These are phyloP conservation scores for Dissophora globulifera DNA, from an alignment of 192 early-diverging fungal genomes.

Conservation along the genomic window DNA sequence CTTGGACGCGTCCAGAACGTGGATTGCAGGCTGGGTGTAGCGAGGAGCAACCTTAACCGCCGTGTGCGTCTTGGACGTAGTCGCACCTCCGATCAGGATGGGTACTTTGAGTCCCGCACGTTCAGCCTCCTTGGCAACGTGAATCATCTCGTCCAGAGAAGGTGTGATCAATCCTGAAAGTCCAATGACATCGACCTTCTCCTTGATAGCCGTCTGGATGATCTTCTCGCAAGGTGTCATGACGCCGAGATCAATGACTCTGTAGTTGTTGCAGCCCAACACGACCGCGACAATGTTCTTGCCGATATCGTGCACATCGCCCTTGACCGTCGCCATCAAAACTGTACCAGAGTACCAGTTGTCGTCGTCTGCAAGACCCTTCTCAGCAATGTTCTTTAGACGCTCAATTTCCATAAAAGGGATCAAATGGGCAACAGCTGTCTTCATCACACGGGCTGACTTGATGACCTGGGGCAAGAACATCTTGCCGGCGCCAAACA, in stretches of 20 bases:
- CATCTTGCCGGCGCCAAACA: conserved; percentile 96
- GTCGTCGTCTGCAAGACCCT: conserved; percentile 64
- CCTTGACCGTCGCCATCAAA: conserved; percentile 95
- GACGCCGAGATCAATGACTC: conserved; percentile 93
- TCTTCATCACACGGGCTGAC: conserved; percentile 97
- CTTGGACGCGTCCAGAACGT: conserved; percentile 91
- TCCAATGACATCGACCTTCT: conserved; percentile 94
- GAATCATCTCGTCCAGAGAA: conserved; percentile 96
- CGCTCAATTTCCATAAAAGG: conserved; percentile 95
- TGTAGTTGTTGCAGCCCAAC: conserved; percentile 97
- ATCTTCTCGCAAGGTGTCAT: conserved; percentile 97
- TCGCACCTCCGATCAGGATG: conserved; percentile 94
- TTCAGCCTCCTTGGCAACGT: conserved; percentile 94
- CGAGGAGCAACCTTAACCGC: conserved; percentile 96
- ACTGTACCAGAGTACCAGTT: conserved; percentile 90
- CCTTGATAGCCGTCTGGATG: conserved; percentile 84
- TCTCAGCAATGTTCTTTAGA: conserved; percentile 70
- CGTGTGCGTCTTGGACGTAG: conserved; percentile 95
- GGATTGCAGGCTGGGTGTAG: conserved; percentile 82
- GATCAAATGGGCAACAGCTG: conserved; percentile 95
- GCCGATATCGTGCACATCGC: conserved; percentile 98
- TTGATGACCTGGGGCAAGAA: conserved; percentile 99
- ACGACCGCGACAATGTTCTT: conserved; percentile 99
- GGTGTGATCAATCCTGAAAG: conserved; percentile 95
- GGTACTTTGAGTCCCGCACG: conserved; percentile 85